Percentiles rank a stretch among this genome's conserved stretches.
Evolutionary conservation across 768 basidiomycete species (phyloP).

Genomic region (Mycena kentingensis): DNA sequence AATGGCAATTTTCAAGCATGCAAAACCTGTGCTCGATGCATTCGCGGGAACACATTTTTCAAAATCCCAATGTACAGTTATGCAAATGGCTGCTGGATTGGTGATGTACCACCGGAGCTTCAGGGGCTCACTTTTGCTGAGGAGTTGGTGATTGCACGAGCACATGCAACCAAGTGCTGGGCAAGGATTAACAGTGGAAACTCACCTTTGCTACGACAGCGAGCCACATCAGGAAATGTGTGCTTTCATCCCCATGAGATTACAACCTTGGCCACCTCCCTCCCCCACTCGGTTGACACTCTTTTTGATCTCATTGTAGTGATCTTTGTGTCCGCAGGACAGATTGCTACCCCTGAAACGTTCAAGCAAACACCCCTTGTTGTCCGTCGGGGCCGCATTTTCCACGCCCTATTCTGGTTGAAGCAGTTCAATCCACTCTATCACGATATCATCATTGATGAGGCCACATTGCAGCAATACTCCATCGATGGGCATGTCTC

Average conservation of each 20-base stretch:
- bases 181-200: constrained; percentile 6
- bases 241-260: constrained; percentile 23
- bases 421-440: background rate
- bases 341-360: background rate
- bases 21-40: constrained; percentile 5
- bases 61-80: constrained; percentile 17
- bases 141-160: constrained; percentile 17
- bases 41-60: constrained; percentile 8
- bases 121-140: constrained; percentile 11
- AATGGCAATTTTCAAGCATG: constrained; percentile 6
- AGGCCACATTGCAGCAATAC: background rate
- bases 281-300: constrained; percentile 12
- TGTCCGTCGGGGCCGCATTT: constrained; percentile 6
- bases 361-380: constrained; percentile 18
- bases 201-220: background rate
- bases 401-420: constrained; percentile 4
- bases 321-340: constrained; percentile 6
- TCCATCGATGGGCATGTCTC: background rate
- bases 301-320: background rate
- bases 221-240: constrained; percentile 16
- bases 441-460: background rate
- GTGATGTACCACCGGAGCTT: constrained; percentile 14
- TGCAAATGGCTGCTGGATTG: constrained; percentile 28
- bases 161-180: constrained; percentile 17
- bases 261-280: background rate